These are phyloP conservation scores for Leucosporidium yakuticum DNA, from an alignment of 768 basidiomycete species.

Conservation along the genomic window DNA sequence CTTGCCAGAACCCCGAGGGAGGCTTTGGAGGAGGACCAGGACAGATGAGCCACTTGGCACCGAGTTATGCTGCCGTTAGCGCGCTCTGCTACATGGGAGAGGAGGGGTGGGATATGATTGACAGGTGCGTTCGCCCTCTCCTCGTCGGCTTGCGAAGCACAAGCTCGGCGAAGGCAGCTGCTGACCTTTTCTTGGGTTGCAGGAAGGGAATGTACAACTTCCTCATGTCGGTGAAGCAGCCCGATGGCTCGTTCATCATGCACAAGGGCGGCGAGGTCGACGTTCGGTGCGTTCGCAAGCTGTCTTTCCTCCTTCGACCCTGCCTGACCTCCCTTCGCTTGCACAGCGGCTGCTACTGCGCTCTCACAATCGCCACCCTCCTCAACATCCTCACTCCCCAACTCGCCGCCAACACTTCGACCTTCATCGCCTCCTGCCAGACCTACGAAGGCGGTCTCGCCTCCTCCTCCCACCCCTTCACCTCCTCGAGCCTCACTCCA, in stretches of 20 bases:
- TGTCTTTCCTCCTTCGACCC: background rate
- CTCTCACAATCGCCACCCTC: conserved; percentile 73
- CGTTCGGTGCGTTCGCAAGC: conserved; percentile 59
- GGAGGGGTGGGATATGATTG: conserved; percentile 77
- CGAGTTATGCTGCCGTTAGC: conserved; percentile 83
- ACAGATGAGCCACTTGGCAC: conserved; percentile 77
- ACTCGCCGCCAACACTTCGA: conserved; percentile 65
- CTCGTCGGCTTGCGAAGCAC: background rate
- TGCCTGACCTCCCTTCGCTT: conserved; percentile 1
- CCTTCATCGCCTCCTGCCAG: conserved; percentile 79
- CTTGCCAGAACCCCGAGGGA: conserved; percentile 76
- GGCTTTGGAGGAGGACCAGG: conserved; percentile 90
- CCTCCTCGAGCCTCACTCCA: conserved; percentile 51
- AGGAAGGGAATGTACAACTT: conserved; percentile 65
- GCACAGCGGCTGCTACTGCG: conserved; percentile 83
- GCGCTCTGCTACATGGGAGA: conserved; percentile 73
- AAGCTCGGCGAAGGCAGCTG: background rate
- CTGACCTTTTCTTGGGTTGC: background rate
- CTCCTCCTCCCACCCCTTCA: conserved; percentile 67
- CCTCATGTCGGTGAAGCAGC: conserved; percentile 85
- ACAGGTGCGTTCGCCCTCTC: conserved; percentile 54
- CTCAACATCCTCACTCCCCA: conserved; percentile 84
- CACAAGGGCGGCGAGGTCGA: conserved; percentile 84
- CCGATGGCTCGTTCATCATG: conserved; percentile 89
- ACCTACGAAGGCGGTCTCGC: conserved; percentile 97